A percentile compares a stretch with the other conserved stretches of the same genome.
These are phyloP conservation scores for Aureobasidium leucospermi DNA, from an alignment of 2,329 filamentous ascomycete species.

Conservation along the genomic window DNA sequence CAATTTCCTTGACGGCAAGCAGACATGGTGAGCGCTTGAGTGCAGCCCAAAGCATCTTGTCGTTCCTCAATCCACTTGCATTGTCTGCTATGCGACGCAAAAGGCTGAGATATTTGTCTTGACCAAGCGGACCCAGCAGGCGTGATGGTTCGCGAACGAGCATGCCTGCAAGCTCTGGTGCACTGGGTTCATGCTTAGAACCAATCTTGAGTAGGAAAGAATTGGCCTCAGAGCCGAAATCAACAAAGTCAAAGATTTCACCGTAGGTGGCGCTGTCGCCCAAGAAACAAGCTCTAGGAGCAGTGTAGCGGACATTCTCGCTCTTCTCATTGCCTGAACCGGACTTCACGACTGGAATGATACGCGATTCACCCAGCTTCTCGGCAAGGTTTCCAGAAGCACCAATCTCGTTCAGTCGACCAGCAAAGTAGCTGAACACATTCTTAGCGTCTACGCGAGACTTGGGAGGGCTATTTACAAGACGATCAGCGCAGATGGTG, in stretches of 20 bases:
- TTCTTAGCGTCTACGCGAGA: constrained; percentile 58
- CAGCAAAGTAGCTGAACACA: constrained; percentile 77
- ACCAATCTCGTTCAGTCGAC: constrained; percentile 66
- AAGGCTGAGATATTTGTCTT: constrained; percentile 79
- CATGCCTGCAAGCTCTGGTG: constrained; percentile 73
- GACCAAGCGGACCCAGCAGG: constrained; percentile 71
- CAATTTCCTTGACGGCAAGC: constrained; percentile 72
- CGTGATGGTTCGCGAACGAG: constrained; percentile 78
- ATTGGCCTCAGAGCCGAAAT: constrained; percentile 84
- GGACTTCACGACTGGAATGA: constrained; percentile 58
- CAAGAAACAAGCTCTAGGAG: constrained; percentile 71
- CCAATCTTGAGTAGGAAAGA: constrained; percentile 82
- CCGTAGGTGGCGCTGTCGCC: constrained; percentile 66
- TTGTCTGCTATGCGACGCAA: constrained; percentile 74
- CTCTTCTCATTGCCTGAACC: constrained; percentile 34
- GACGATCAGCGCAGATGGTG: constrained; percentile 62
- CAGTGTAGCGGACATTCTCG: constrained; percentile 46
- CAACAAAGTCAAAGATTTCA: constrained; percentile 94
- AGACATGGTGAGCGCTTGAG: constrained; percentile 73
- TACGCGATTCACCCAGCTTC: constrained; percentile 55
- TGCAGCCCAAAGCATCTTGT: constrained; percentile 68
- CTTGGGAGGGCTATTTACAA: constrained; percentile 65
- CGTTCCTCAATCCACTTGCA: constrained; percentile 60
- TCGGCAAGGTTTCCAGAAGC: constrained; percentile 46
- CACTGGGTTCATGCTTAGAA: constrained; percentile 85